Base-by-base conservation (phyloP, 306 rosid genomes). In the Rubus idaeus region DNA sequence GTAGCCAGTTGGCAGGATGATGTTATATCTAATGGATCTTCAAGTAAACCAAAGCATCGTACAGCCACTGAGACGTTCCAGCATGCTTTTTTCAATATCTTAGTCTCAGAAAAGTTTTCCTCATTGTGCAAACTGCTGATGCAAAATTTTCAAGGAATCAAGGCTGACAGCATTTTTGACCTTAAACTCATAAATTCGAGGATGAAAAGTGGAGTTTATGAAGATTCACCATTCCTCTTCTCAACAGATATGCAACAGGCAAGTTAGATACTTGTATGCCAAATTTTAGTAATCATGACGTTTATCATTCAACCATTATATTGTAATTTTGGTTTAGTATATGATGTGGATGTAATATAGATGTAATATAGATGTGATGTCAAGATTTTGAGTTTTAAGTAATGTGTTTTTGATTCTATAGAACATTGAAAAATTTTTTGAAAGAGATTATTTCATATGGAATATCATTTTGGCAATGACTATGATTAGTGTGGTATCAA, bases 241-340 rank as follows among this genome's bases (percentile, higher is more conserved):
- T 85, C 86, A 79, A 78, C 87, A 68, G 99, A 96, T 82, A 73
- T 92, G 82, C 91, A 91, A 81, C 91, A 88, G 99, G 99, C 88
- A 88, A 79, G 81, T 77, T 76, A 76, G 71, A 61, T 46, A 40
- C 30, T 61, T 56, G 26, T 39, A 49, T 58, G 63, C 63, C 40
- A 46, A 26, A 39, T 41, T 61, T 10, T 46, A 61, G 58, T n/a
- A 13, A 64, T 60, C 58, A 45, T 74, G 47, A 26, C 16, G 7
- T 57, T 44, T 42, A 58, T 39, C 51, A 49, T 46, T 46, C 55
- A 74, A 21, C 20, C 10, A 40, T 11, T 68, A 16, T 67, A 57
- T 35, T 41, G 40, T 35, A 13, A 42, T 55, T 40, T 18, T 66
- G 44, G 52, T 7, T 72, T 44, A 14, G 60, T 41, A 55, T 51